Conservation (phyloP, 305 asterid genomes). For the Fraxinus paxiana region DNA sequence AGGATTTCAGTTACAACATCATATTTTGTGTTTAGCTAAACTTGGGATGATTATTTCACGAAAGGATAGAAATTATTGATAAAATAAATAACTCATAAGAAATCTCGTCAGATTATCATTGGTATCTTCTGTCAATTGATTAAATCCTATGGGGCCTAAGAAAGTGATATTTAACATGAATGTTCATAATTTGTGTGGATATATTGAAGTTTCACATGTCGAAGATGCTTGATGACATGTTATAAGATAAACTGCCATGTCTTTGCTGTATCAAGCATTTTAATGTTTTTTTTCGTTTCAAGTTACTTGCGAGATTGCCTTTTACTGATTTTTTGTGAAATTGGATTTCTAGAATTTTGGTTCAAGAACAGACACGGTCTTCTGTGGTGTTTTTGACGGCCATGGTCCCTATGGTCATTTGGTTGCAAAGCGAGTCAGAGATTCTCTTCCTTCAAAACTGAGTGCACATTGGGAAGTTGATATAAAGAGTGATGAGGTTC, state of each 20-base stretch:
- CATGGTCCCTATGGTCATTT: conserved; percentile 85
- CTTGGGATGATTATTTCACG: background rate
- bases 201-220: background rate
- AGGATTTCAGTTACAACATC: background rate
- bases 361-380: conserved; percentile 69
- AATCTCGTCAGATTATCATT: background rate
- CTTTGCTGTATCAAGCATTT: background rate
- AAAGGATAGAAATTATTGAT: background rate
- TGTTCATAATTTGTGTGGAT: background rate
- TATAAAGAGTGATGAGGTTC: conserved; percentile 41
- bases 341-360: conserved; percentile 65
- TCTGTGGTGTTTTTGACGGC: conserved; percentile 89
- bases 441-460: conserved; percentile 72
- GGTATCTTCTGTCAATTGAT: background rate
- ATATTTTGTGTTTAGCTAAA: background rate
- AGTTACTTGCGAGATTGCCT: conserved; percentile 13
- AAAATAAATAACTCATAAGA: background rate
- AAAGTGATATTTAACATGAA: background rate
- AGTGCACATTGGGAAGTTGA: conserved; percentile 59
- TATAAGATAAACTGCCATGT: background rate
- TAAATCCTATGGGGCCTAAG: background rate
- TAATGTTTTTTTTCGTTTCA: background rate
- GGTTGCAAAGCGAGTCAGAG: conserved; percentile 82
- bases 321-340: conserved; percentile 22
- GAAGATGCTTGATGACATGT: background rate